Conservation (phyloP, 2,329 filamentous ascomycete species). For the Alternaria brassicicola region DNA sequence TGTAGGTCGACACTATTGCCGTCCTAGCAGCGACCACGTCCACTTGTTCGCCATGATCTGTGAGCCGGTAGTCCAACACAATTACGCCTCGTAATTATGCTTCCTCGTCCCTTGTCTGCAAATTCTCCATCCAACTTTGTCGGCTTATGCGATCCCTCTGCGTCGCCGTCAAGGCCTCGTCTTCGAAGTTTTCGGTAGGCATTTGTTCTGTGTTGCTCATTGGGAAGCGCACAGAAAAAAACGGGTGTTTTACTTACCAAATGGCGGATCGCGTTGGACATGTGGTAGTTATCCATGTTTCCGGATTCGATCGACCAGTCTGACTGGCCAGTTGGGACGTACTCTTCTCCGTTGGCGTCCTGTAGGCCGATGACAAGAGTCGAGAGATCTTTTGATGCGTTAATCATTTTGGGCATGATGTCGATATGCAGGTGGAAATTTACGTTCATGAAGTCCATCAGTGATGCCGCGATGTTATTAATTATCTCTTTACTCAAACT, state of each 20-base stretch:
- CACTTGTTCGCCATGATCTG: not conserved
- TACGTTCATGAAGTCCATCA: constrained; percentile 1
- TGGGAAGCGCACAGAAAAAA: not conserved
- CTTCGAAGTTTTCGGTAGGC: not conserved
- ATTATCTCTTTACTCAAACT: not conserved
- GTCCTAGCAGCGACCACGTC: not conserved
- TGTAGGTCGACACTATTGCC: not conserved
- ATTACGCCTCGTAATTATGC: too few species aligned
- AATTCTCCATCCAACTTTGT: not conserved
- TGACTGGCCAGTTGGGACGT: constrained; percentile 7
- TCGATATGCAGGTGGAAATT: constrained; percentile 11
- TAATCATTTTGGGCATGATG: too few species aligned
- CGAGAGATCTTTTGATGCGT: not conserved
- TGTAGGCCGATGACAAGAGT: not conserved
- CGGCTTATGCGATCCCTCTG: not conserved
- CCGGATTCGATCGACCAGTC: not conserved
- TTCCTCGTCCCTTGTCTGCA: not conserved
- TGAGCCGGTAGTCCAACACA: not conserved
- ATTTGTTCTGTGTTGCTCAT: not conserved
- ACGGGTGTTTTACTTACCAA: not conserved
- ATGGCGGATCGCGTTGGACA: not conserved
- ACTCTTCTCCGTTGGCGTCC: not conserved
- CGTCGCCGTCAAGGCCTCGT: not conserved
- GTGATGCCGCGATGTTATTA: constrained; percentile 3
- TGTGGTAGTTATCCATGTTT: not conserved